Percentiles rank a stretch among this genome's conserved stretches.
Conservation (phyloP, 2,329 filamentous ascomycete species). For the Ustilaginoidea virens region DNA sequence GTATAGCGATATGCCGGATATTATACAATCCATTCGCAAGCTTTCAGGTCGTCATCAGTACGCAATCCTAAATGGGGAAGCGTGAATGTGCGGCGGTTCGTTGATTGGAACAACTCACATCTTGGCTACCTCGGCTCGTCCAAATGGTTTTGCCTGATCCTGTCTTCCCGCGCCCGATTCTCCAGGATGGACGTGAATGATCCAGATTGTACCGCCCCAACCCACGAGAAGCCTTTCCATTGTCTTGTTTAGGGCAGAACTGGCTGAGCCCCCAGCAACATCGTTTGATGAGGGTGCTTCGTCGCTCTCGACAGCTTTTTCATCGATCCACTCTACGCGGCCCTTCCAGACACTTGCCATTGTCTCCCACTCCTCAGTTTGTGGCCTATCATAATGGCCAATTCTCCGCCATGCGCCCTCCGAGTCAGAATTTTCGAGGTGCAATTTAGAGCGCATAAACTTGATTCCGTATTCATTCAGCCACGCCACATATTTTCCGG, state of each 20-base stretch:
- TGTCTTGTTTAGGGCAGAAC: background rate
- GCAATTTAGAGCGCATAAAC: slow-evolving; percentile 82
- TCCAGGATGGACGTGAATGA: slow-evolving; percentile 76
- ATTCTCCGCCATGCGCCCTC: slow-evolving; percentile 92
- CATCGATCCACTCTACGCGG: slow-evolving; percentile 83
- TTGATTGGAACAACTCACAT: slow-evolving; percentile 52
- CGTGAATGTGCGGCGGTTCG: too few relatives aligned
- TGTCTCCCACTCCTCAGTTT: slow-evolving; percentile 78
- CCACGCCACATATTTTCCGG: slow-evolving; percentile 87
- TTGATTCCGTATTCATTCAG: slow-evolving; percentile 95
- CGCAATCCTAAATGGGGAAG: too few relatives aligned
- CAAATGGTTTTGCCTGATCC: slow-evolving; percentile 54
- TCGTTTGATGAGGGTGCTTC: slow-evolving; percentile 22
- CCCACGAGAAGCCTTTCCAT: slow-evolving; percentile 78
- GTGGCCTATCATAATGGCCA: slow-evolving; percentile 79
- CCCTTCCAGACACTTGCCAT: slow-evolving; percentile 96
- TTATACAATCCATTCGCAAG: slow-evolving; percentile 91
- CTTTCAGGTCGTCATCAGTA: slow-evolving; percentile 23
- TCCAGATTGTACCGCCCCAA: slow-evolving; percentile 94
- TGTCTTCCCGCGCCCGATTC: slow-evolving; percentile 49
- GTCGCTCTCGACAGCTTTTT: slow-evolving; percentile 60
- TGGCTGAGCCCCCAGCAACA: background rate
- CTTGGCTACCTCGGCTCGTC: slow-evolving; percentile 79
- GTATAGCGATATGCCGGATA: slow-evolving; percentile 94
- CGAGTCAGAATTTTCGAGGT: slow-evolving; percentile 58